Evolutionary conservation across 164 flowering plant species (phyloP).

Genomic region (Stephania japonica): DNA sequence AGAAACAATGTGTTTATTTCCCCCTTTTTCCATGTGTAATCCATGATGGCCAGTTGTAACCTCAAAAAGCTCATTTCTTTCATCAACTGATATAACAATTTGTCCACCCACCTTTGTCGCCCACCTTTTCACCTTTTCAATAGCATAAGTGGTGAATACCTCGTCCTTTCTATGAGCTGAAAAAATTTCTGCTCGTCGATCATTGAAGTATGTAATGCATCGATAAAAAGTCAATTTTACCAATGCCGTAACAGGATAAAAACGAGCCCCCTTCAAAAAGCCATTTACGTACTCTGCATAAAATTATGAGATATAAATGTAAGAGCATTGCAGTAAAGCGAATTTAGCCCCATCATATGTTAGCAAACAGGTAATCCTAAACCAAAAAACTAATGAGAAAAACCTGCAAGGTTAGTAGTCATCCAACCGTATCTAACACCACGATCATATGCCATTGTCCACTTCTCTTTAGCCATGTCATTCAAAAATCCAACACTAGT

Average conservation of each 20-base stretch:
- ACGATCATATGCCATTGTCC: background rate
- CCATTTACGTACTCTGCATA: background rate
- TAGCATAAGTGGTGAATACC: background rate
- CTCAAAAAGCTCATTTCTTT: background rate
- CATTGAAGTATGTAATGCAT: background rate
- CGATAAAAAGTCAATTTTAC: background rate
- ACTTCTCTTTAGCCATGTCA: background rate
- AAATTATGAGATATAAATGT: background rate
- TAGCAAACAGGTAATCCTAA: no score
- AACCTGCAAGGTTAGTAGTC: background rate
- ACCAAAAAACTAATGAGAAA: background rate
- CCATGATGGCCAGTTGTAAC: background rate
- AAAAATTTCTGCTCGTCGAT: constrained; percentile 3
- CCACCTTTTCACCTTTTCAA: background rate
- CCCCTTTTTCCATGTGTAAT: constrained; percentile 1
- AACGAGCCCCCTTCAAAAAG: background rate
- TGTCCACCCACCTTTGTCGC: background rate
- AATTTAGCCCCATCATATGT: no score
- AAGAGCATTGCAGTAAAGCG: background rate
- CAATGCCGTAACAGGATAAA: background rate
- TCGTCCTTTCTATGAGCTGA: background rate
- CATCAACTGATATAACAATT: background rate
- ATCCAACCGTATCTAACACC: constrained; percentile 1
- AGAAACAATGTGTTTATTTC: background rate
- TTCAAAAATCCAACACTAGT: background rate